Conservation (phyloP, 2,329 filamentous ascomycete species). For the Alternaria ethzedia region DNA sequence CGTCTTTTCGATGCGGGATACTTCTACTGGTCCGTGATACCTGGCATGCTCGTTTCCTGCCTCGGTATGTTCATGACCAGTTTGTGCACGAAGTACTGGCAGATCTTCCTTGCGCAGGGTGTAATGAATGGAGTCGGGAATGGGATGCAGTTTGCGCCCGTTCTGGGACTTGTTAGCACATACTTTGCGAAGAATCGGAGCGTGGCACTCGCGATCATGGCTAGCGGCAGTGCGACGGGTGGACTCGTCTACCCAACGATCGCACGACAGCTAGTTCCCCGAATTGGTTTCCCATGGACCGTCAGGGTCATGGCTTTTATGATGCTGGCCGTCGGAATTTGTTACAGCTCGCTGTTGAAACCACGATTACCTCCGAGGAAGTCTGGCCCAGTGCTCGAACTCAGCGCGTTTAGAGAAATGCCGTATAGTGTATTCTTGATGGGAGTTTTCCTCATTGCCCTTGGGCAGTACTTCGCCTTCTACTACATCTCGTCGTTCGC, state of each 20-base stretch:
- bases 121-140: conserved; percentile 42
- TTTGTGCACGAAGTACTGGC: conserved; percentile 58
- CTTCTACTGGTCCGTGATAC: conserved; percentile 53
- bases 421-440: conserved; percentile 49
- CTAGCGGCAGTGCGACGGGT: conserved; percentile 66
- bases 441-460: conserved; percentile 42
- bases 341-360: conserved; percentile 48
- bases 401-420: conserved; percentile 50
- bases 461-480: conserved; percentile 53
- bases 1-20: conserved; percentile 60
- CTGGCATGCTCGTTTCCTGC: conserved; percentile 53
- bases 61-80: conserved; percentile 61
- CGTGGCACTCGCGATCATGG: conserved; percentile 65
- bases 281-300: conserved; percentile 69
- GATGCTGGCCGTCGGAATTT: conserved; percentile 54
- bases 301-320: conserved; percentile 68
- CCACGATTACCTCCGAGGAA: conserved; percentile 53
- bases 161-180: conserved; percentile 49
- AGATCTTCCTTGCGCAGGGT: conserved; percentile 50
- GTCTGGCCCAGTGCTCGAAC: conserved; percentile 52
- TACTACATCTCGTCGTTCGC: conserved; percentile 54
- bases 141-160: conserved; percentile 45
- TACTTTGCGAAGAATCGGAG: conserved; percentile 67
- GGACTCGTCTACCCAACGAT: conserved; percentile 68
- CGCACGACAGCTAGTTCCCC: conserved; percentile 61